Base-by-base conservation (phyloP, 805 yeast species). In the Ascoidea rubescens region DNA sequence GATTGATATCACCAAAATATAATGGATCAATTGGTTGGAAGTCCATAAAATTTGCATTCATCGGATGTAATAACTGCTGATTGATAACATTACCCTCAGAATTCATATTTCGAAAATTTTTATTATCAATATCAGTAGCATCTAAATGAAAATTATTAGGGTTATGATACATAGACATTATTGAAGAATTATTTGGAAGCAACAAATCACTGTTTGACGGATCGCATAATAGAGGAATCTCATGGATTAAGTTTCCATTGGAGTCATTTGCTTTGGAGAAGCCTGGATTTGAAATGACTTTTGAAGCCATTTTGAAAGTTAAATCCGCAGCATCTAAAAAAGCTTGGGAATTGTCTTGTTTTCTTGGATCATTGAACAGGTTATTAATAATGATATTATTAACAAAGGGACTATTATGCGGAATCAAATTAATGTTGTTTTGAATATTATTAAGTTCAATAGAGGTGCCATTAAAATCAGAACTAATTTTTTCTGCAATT, bases 251-350 rank as follows among this genome's bases (percentile, higher is more conserved):
- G 48, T 42, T 28, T 12, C n/a, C n/a, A 17, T 45, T 30, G 8
- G 31, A 10, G 28, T n/a, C 8, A 28, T 47, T 47, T 8, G 8
- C 8, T 14, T 53, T 31, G 6, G 33, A n/a, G n/a, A 32, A 48
- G 2, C 43, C 42, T n/a, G 30, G 42, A 6, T 48, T 33, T 30
- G 32, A 54, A 28, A 48, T 50, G 6, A 51, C 45, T 32, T 49
- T 49, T 8, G 52, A 45, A 17, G 49, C 56, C 56, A 55, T 52
- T 49, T 54, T 54, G 10, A 55, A 47, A n/a, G 58, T 55, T 32
- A 55, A 31, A 49, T 55, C 56, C 17, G 58, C 58, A n/a, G 58
- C 58, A 32, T 54, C 52, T 7, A 54, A 44, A 30, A 55, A 55
- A 5, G 52, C 52, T 12, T 54, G 55, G 31, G 31, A 48, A 42